phyloP scores from a whole-genome alignment of 2,329 filamentous ascomycete species.

The Fusarium bactridioides region DNA sequence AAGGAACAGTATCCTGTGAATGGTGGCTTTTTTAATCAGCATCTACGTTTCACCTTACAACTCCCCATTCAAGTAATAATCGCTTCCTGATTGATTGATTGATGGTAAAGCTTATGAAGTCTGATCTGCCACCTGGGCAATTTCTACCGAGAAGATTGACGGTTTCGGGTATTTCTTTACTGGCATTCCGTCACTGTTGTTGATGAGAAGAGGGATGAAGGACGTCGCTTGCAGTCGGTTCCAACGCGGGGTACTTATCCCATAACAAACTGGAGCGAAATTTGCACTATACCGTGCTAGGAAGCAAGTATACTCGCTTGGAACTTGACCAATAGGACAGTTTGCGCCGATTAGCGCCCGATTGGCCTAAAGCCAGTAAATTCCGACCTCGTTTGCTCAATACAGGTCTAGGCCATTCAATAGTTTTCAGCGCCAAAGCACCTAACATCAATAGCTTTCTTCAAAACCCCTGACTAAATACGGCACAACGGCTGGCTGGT shows the following conservation, averaged over 20 bases:
- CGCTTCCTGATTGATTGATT: no score
- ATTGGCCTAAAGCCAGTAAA: neutral
- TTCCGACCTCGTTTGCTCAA: neutral
- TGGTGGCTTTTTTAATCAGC: no score
- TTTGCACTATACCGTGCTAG: rapidly evolving
- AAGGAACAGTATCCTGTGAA: neutral
- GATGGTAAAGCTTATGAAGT: no score
- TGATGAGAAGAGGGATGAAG: neutral
- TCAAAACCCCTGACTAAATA: neutral
- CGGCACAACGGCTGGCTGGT: neutral
- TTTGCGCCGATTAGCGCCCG: neutral
- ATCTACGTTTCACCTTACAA: no score
- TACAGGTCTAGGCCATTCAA: neutral
- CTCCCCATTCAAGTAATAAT: no score
- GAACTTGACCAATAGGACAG: neutral
- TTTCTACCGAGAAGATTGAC: no score
- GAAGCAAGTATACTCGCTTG: neutral
- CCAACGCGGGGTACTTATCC: neutral
- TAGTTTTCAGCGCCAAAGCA: neutral
- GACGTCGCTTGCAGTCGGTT: neutral
- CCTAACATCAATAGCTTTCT: slow-evolving; percentile 2
- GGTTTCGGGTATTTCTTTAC: neutral
- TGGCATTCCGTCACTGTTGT: neutral
- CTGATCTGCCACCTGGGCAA: no score
- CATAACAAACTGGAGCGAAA: neutral